A percentile compares a stretch with the other conserved stretches of the same genome.
Evolutionary conservation across 345 rosid species (phyloP).

Genomic region (Lepidium africanum): DNA sequence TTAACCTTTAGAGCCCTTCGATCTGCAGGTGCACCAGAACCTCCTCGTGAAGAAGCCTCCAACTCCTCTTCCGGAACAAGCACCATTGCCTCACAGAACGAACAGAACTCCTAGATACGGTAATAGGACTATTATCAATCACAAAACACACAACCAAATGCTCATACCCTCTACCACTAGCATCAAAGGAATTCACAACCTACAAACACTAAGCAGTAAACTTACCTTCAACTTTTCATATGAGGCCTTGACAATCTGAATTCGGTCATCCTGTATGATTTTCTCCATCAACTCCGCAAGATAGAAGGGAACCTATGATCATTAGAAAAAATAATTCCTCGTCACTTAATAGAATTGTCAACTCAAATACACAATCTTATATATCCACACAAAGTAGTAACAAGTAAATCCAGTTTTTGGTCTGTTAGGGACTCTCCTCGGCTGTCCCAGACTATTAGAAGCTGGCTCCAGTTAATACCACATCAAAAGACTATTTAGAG

Average conservation of each 20-base stretch:
- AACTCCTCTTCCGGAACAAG: constrained; percentile 69
- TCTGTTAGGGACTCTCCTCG: too few relatives aligned
- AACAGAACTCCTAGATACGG: constrained; percentile 58
- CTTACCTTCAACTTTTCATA: constrained; percentile 62
- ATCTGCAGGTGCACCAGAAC: constrained; percentile 50
- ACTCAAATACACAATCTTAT: neutral
- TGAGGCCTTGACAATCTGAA: constrained; percentile 51
- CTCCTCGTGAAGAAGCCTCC: constrained; percentile 41
- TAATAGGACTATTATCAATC: neutral
- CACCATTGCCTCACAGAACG: constrained; percentile 87
- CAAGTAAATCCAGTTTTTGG: neutral
- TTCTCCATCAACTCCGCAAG: constrained; percentile 77
- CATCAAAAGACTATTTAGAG: too few relatives aligned
- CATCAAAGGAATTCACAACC: neutral
- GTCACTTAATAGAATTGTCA: neutral
- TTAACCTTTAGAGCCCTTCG: constrained; percentile 79
- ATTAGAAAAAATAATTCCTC: neutral
- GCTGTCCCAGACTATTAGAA: too few relatives aligned
- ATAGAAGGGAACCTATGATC: constrained; percentile 67
- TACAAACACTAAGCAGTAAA: neutral
- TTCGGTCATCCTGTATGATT: constrained; percentile 51
- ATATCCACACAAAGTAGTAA: neutral
- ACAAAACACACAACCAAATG: neutral
- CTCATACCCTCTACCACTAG: neutral
- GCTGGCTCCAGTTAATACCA: too few relatives aligned